Base-by-base conservation (phyloP, 768 basidiomycete genomes). In the Lactarius akahatsu region DNA sequence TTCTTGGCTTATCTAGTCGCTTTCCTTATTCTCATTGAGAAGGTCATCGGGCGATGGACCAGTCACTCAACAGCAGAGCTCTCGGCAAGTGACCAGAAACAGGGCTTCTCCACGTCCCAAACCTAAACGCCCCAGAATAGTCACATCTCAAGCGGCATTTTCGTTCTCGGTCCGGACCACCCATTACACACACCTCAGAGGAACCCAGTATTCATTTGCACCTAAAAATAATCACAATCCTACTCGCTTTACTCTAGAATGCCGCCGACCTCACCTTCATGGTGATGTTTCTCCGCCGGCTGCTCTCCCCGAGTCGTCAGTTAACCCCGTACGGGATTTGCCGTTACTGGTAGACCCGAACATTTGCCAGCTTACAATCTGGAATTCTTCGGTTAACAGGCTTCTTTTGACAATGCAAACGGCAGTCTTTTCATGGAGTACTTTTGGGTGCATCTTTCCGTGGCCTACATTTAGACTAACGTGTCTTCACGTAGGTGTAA, bases 321-420 rank as follows among this genome's bases (percentile, higher is more conserved):
- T 26, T 52, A 13, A 5, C 23, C 16, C 11, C 23, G 11, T 52
- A 26, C 15, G 50, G 26, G 23, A 5, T 28, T 18, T 52, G n/a
- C n/a, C 47, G 47, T 50, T 26, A 52, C 26, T 26, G 47, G 34
- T 32, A 6, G 30, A 34, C 56, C 34, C 34, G 56, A 50, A 20
- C 32, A 30, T 10, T 34, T 18, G 56, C 32, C n/a, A 11, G 52
- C n/a, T 34, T 30, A 34, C 55, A 28, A 10, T 36, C 32, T 23
- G 32, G 34, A 57, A 34, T 52, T 52, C 50, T 20, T 57, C 55
- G 32, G 30, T 28, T 28, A 32, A 32, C 16, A 2, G 16, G 32
- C 30, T 34, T 57, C 56, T 57, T 36, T 20, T 57, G 30, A 34
- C 56, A n/a, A 57, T 36, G 56, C 56, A 57, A 57, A n/a, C 32